These are phyloP conservation scores for Neonectria sp. DNA, from an alignment of 2,329 filamentous ascomycete species.

Conservation along the genomic window DNA sequence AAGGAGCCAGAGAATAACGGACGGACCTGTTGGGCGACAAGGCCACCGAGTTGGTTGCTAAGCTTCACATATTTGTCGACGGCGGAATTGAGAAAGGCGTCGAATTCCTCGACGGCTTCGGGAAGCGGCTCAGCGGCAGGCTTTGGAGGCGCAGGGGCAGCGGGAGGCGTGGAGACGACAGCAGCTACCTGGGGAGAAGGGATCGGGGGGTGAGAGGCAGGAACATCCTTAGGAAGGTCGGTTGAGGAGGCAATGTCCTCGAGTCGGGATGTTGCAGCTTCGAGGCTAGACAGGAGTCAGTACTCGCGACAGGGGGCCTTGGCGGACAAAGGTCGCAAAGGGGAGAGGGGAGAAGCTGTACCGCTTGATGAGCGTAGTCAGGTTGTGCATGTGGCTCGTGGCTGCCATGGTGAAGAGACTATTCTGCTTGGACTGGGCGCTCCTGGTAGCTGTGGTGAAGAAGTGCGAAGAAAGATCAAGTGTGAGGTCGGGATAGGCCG, in stretches of 20 bases:
- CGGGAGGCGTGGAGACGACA: constrained; percentile 52
- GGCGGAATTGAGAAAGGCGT: constrained; percentile 80
- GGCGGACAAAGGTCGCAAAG: background rate
- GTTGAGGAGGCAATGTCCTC: constrained; percentile 94
- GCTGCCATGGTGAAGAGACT: constrained; percentile 72
- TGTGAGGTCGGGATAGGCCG: constrained; percentile 1
- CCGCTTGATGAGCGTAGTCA: constrained; percentile 98
- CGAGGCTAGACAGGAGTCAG: constrained; percentile 80
- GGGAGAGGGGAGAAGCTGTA: constrained; percentile 57
- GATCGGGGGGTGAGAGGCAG: constrained; percentile 59
- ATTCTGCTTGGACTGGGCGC: constrained; percentile 1
- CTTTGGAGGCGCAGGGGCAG: constrained; percentile 53
- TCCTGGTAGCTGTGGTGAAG: background rate
- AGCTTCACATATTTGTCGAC: constrained; percentile 84
- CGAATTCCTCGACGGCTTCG: constrained; percentile 89
- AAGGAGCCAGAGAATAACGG: background rate
- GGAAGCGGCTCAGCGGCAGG: constrained; percentile 73
- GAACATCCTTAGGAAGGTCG: constrained; percentile 69
- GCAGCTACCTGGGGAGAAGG: constrained; percentile 51
- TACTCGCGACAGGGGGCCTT: constrained; percentile 35
- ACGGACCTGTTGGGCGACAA: constrained; percentile 84
- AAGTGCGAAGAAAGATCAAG: background rate
- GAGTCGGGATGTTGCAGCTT: constrained; percentile 94
- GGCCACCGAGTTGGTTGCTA: constrained; percentile 82
- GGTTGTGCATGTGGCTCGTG: constrained; percentile 91